phyloP scores from a whole-genome alignment of 2,329 filamentous ascomycete genomes.

The Basipetospora sp. region DNA sequence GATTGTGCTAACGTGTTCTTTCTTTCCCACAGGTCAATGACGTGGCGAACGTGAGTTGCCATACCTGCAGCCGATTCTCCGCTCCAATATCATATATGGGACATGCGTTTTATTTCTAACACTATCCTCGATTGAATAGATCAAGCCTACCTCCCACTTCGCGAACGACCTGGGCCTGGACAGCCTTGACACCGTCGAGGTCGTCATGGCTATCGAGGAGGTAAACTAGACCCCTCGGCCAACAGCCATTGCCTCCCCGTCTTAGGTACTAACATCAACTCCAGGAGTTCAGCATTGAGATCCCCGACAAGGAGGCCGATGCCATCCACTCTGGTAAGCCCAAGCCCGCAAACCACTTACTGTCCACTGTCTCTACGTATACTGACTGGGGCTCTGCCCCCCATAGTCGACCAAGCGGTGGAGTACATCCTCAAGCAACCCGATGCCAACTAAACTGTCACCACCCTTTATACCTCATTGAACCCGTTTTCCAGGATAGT shows the following conservation, averaged over 20 bases:
- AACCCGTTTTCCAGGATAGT: not conserved
- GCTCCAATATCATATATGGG: no score
- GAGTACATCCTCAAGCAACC: constrained; percentile 88
- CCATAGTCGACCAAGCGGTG: constrained; percentile 76
- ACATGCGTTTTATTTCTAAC: constrained; percentile 8
- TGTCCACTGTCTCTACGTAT: no score
- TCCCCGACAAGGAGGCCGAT: constrained; percentile 93
- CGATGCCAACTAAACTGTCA: constrained; percentile 53
- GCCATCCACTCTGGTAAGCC: constrained; percentile 79
- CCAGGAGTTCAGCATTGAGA: constrained; percentile 71
- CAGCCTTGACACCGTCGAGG: constrained; percentile 95
- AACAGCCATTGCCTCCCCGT: not conserved
- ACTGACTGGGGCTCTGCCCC: not conserved
- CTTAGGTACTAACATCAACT: not conserved
- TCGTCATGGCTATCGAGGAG: constrained; percentile 99
- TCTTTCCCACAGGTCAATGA: constrained; percentile 62
- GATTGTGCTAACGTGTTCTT: constrained; percentile 10
- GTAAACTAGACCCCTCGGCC: constrained; percentile 28
- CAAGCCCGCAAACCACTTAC: no score
- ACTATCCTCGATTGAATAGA: constrained; percentile 33
- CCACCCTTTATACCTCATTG: not conserved
- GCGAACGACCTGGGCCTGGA: constrained; percentile 93
- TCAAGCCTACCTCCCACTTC: constrained; percentile 76
- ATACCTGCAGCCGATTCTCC: no score
- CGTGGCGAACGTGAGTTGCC: constrained; percentile 45